A percentile compares a stretch with the other conserved stretches of the same genome.
Evolutionary conservation across 306 rosid genomes (phyloP).

Genomic region (Malus sieversii): DNA sequence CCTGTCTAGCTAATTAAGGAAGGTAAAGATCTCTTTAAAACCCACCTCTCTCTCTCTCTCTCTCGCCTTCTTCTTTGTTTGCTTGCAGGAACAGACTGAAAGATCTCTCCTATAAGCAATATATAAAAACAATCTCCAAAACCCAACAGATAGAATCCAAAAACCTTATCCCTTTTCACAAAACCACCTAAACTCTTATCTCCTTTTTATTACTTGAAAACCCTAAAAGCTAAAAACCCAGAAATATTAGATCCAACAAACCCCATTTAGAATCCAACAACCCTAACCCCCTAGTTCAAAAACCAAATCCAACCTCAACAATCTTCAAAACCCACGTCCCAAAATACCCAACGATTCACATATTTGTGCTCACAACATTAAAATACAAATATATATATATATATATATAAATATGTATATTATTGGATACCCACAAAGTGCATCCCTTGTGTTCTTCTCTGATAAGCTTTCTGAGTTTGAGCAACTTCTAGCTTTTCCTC

Average conservation of each 20-base stretch:
- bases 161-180: conserved; percentile 21
- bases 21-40: neutral
- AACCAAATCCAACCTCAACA: neutral
- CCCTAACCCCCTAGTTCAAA: conserved; percentile 14
- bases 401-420: neutral
- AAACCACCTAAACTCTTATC: neutral
- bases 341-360: neutral
- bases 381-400: neutral
- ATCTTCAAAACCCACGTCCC: neutral
- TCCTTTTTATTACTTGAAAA: conserved; percentile 43
- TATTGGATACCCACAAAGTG: neutral
- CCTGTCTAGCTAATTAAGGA: neutral
- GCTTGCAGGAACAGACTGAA: neutral
- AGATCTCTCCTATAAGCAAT: conserved; percentile 5
- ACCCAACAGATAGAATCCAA: conserved; percentile 23
- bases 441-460: neutral
- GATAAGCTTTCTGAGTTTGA: neutral
- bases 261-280: neutral
- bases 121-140: neutral
- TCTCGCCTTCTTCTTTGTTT: neutral
- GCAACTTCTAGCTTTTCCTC: neutral
- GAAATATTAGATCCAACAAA: conserved; percentile 37
- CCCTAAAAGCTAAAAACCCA: conserved; percentile 32
- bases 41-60: neutral
- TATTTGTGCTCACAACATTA: neutral